Conservation (phyloP, 176 grass and related monocot genomes). For the maize (Zea mays) region DNA sequence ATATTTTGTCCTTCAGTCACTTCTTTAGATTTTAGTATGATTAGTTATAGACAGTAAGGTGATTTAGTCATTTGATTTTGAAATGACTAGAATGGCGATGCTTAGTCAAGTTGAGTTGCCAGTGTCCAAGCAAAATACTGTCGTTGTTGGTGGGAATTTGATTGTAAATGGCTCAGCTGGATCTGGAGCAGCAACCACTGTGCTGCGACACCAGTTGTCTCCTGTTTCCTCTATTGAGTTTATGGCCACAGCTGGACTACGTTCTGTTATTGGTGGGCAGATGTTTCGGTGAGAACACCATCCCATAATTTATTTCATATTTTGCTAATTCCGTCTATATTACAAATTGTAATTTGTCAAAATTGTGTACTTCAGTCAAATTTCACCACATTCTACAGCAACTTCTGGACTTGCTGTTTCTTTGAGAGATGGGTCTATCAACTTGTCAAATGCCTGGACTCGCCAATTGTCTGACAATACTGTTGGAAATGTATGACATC, state of each 20-base stretch:
- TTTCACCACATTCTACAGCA: conserved; percentile 87
- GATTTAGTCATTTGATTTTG: conserved; percentile 42
- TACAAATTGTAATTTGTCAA: conserved; percentile 37
- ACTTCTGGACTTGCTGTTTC: conserved; percentile 78
- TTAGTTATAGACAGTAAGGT: conserved; percentile 17
- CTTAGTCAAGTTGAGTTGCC: conserved; percentile 75
- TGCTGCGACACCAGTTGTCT: conserved; percentile 68
- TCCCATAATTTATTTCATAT: conserved; percentile 1
- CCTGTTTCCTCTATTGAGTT: conserved; percentile 75
- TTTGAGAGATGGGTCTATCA: conserved; percentile 86
- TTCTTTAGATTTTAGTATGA: conserved; percentile 23
- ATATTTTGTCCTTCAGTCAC: conserved; percentile 21
- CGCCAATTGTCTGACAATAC: conserved; percentile 81
- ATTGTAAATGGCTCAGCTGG: conserved; percentile 64
- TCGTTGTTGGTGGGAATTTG: conserved; percentile 76
- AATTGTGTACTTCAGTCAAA: conserved; percentile 64
- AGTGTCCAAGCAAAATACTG: conserved; percentile 74
- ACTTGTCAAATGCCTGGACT: conserved; percentile 91
- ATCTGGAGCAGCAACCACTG: conserved; percentile 68
- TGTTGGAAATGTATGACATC: conserved; percentile 79
- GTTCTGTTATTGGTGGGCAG: conserved; percentile 71
- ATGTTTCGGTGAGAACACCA: conserved; percentile 57
- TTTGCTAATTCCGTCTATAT: conserved; percentile 21
- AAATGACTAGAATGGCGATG: conserved; percentile 87
- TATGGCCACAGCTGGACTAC: conserved; percentile 84